Base-by-base conservation (phyloP, 1,139 yeast species). In the Kodamaea anthophila region DNA sequence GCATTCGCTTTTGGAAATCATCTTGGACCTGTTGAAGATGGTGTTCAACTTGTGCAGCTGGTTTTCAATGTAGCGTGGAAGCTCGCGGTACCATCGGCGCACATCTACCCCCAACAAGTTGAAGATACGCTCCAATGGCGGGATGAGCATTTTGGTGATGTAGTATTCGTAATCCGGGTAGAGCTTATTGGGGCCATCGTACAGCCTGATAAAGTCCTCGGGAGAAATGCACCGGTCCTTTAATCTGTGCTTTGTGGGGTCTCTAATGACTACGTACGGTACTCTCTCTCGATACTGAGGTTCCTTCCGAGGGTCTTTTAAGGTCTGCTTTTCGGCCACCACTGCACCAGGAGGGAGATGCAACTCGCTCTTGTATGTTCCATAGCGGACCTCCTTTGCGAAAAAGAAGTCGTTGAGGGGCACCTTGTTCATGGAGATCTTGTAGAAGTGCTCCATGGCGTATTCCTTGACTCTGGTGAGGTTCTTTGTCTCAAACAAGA, bases 301-400 rank as follows among this genome's bases (percentile, higher is more conserved):
- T 44, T 77, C 91, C 2, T 78, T 69, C 25, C 94, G 57, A 5
- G 70, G 72, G 50, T 91, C 98, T 5, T 65, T 53, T 21, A 68
- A 70, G 51, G 77, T 72, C 37, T 68, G 70, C 39, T 71, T 70
- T 38, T 72, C 69, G 6, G 94, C 82, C 2, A 91, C 69, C 10
- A 78, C 65, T 0, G 98, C 98, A 0, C 97, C 98, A 0, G 97
- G 93, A 0, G 98, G 98, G 3, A 85, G 68, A 30, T 76, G 67
- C 13, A 65, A 61, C 26, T 76, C 82, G 41, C 73, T 77, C 44
- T 82, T 83, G 51, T 91, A 91, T 0, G 79, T 67, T 0, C 98
- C 98, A 33, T 85, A 60, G 35, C 82, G 68, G 3, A 91, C 97
- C 44, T 84, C 96, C 47, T 84, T 84, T 1, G 96, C 91, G 60